These are phyloP conservation scores for Acanthamoeba lenticulata DNA, from an alignment of 208 protist genomes.

Conservation along the genomic window DNA sequence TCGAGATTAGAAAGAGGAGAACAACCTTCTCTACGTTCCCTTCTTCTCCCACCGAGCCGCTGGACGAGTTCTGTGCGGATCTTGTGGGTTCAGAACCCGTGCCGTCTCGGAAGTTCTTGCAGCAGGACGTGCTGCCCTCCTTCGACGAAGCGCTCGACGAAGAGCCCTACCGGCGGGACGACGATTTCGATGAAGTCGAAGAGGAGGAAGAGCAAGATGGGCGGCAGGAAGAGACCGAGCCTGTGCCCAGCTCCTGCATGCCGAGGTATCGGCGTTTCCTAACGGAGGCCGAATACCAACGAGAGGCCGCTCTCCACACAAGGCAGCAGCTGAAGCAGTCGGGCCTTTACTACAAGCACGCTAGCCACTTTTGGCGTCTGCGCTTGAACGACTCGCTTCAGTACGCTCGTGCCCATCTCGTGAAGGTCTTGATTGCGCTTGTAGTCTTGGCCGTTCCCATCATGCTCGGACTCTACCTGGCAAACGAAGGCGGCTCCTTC, in stretches of 20 bases:
- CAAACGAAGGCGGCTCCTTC: constrained; percentile 10
- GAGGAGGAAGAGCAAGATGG: not conserved
- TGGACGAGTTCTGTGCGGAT: not conserved
- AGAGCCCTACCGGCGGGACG: not conserved
- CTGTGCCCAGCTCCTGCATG: not conserved
- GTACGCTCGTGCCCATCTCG: not conserved
- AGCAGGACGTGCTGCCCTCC: not conserved
- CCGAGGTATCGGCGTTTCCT: not conserved
- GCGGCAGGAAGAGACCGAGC: not conserved
- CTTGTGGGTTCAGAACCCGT: not conserved
- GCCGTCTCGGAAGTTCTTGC: not conserved
- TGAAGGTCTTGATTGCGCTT: constrained; percentile 56
- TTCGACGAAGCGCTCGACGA: constrained; percentile 28
- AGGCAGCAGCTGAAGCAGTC: constrained; percentile 49
- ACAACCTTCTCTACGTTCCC: not conserved
- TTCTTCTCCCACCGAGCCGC: not conserved
- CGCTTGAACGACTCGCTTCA: not conserved
- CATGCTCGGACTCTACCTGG: constrained; percentile 9
- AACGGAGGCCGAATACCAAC: constrained; percentile 16
- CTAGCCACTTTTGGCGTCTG: constrained; percentile 41
- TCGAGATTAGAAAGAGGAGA: not conserved
- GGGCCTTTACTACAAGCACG: constrained; percentile 59
- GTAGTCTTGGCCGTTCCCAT: constrained; percentile 41
- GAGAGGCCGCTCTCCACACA: not conserved
- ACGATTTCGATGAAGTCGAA: not conserved